Base-by-base conservation (phyloP, 495 filamentous ascomycete species). In the Elasticomyces elasticus region DNA sequence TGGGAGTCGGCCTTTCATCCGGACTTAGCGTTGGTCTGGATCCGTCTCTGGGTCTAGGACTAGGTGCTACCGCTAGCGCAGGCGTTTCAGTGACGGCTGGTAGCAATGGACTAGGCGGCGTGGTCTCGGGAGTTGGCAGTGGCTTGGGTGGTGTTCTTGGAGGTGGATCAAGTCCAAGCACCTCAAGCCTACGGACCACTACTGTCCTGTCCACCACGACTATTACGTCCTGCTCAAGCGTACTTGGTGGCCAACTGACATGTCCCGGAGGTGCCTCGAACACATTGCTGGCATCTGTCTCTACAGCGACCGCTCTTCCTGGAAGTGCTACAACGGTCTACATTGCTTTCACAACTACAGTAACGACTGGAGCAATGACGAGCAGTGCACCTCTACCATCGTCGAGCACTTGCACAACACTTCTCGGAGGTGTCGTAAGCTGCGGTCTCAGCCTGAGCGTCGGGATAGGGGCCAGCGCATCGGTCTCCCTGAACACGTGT, bases 301-400 rank as follows among this genome's bases (percentile, higher is more conserved):
- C 37, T 7, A 52, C 35, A 11, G 37, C 48, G 1, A 51, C 35
- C 10, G 2, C 38, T 6, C 24, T 11, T 24, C 1, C 9, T 2
- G 33, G 35, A 22, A 42, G 28, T 23, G 48, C 50, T 5, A 42
- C 50, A 6, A 42, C 45, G 19, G 45, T 52, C 17, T 52, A 43
- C 24, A 52, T 52, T 28, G 38, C 50, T 4, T 52, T 42, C 38
- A 52, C 38, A n/a, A 43, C 37, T 15, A 52, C 50, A 26, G 50
- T 52, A 5, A 52, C 50, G 12, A 31, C 45, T 2, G 24, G 17
- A 7, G 1, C 27, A 6, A 49, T 25, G 45, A 19, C 25, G 27
- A 49, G 45, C n/a, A 31, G 24, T 49, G 5, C 45, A 11, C 11
- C n/a, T 2, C 3, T 27, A 4, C 5, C 9, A 2, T 31, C 27